Evolutionary conservation across 306 rosid species (phyloP).

Genomic region (Trifolium pratense): DNA sequence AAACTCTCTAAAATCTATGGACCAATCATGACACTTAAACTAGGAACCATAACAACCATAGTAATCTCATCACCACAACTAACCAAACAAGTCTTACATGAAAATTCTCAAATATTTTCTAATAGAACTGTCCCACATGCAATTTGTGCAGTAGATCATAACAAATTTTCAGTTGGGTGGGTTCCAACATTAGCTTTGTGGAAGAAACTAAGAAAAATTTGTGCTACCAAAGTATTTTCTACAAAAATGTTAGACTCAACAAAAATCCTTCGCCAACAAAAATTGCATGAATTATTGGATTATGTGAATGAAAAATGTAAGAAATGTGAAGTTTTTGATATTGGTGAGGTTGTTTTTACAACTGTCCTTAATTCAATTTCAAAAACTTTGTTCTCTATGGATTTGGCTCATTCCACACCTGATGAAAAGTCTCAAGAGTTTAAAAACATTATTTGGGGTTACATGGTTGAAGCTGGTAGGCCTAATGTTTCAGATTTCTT

Average conservation of each 20-base stretch:
- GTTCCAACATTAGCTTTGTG: conserved; percentile 13
- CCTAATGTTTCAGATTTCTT: too few species aligned
- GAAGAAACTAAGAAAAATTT: too few species aligned
- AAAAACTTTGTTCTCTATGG: conserved; percentile 36
- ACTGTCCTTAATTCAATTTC: conserved; percentile 22
- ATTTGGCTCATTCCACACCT: conserved; percentile 23
- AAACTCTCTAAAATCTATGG: conserved; percentile 34
- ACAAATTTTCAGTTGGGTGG: background rate
- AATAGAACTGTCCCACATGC: background rate
- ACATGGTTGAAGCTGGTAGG: too few species aligned
- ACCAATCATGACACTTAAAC: conserved; percentile 21
- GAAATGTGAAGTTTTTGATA: conserved; percentile 22
- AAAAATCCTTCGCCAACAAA: background rate
- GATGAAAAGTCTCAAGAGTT: too few species aligned
- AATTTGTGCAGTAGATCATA: background rate
- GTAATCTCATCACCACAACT: conserved; percentile 29
- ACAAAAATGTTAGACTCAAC: too few species aligned
- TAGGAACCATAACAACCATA: conserved; percentile 33
- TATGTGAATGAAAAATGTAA: conserved; percentile 3
- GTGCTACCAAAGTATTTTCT: too few species aligned
- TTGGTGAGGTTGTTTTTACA: conserved; percentile 28
- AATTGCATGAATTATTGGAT: conserved; percentile 23
- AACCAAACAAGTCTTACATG: conserved; percentile 30
- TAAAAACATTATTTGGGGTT: too few species aligned
- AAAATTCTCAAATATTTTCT: conserved; percentile 5